Percentiles rank a stretch among this genome's conserved stretches.
Conservation (phyloP, 441 rosid species). For the Heliophila coronopifolia region DNA sequence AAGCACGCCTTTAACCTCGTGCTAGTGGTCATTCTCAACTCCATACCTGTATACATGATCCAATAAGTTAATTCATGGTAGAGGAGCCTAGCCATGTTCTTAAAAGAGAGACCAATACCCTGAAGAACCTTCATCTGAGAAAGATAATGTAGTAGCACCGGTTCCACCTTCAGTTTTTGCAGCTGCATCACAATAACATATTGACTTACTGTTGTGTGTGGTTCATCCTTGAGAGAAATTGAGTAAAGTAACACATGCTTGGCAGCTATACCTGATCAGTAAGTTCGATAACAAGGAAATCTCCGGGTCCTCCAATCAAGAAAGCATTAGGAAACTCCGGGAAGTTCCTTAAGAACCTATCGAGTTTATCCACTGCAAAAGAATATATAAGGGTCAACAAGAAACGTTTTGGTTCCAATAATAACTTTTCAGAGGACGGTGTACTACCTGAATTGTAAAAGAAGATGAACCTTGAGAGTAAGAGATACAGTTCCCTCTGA, state of each 20-base stretch:
- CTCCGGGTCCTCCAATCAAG: conserved; percentile 81
- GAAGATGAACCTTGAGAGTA: conserved; percentile 82
- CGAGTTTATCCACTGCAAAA: conserved; percentile 67
- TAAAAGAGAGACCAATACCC: conserved; percentile 35
- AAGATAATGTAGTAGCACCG: conserved; percentile 83
- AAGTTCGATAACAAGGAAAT: conserved; percentile 83
- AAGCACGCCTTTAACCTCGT: conserved; percentile 89
- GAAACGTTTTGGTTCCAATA: conserved; percentile 6
- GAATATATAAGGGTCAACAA: conserved; percentile 14
- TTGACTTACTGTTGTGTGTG: neutral
- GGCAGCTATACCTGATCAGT: conserved; percentile 42
- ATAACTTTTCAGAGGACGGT: neutral
- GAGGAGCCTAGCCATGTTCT: neutral
- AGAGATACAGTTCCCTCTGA: conserved; percentile 72
- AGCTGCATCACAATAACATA: conserved; percentile 40
- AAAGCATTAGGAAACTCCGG: conserved; percentile 82
- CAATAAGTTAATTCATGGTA: neutral
- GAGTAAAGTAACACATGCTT: conserved; percentile 1
- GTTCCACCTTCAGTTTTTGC: conserved; percentile 94
- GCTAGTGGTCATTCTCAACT: conserved; percentile 94
- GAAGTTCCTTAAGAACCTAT: conserved; percentile 60
- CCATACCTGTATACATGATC: conserved; percentile 58
- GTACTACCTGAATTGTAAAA: conserved; percentile 78
- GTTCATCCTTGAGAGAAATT: neutral
- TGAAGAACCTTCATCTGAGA: conserved; percentile 73